Conservation (phyloP, 352 stramenopile genomes). For the Phytophthora foliorum region DNA sequence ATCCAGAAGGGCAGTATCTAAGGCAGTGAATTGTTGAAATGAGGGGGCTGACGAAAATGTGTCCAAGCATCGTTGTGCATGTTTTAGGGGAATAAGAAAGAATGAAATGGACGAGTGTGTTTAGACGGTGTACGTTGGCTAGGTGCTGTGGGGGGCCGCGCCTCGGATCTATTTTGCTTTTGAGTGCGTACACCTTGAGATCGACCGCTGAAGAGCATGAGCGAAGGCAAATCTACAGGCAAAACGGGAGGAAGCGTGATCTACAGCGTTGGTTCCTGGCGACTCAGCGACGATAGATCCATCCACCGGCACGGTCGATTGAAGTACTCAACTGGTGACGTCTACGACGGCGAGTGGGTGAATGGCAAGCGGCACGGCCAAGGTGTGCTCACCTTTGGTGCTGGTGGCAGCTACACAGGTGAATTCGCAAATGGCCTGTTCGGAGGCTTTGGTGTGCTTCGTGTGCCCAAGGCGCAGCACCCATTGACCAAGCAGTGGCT, state of each 20-base stretch:
- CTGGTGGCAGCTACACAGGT: slow-evolving; percentile 56
- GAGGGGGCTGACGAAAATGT: slow-evolving; percentile 24
- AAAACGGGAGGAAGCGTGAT: slow-evolving; percentile 47
- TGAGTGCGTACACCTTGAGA: slow-evolving; percentile 1
- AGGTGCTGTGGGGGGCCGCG: slow-evolving; percentile 8
- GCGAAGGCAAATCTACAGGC: slow-evolving; percentile 9
- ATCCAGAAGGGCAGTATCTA: slow-evolving; percentile 84
- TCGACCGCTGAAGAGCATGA: slow-evolving; percentile 4
- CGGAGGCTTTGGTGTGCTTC: slow-evolving; percentile 71
- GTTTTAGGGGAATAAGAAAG: slow-evolving; percentile 32
- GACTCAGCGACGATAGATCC: slow-evolving; percentile 73
- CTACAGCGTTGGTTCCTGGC: slow-evolving; percentile 77
- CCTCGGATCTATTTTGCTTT: slow-evolving; percentile 29
- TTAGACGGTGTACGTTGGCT: slow-evolving; percentile 13
- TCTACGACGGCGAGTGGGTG: slow-evolving; percentile 90
- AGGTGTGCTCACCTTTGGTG: slow-evolving; percentile 59
- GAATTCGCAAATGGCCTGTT: slow-evolving; percentile 67
- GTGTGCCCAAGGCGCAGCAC: slow-evolving; percentile 60
- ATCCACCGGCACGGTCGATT: slow-evolving; percentile 79
- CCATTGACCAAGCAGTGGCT: slow-evolving; percentile 74
- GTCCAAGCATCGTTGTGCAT: slow-evolving; percentile 41
- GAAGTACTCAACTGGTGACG: slow-evolving; percentile 78
- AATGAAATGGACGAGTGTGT: slow-evolving; percentile 37
- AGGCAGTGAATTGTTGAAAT: slow-evolving; percentile 22
- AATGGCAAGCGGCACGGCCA: slow-evolving; percentile 80